phyloP scores from a whole-genome alignment of 1,139 yeast species.

The Hanseniaspora gamundiae region DNA sequence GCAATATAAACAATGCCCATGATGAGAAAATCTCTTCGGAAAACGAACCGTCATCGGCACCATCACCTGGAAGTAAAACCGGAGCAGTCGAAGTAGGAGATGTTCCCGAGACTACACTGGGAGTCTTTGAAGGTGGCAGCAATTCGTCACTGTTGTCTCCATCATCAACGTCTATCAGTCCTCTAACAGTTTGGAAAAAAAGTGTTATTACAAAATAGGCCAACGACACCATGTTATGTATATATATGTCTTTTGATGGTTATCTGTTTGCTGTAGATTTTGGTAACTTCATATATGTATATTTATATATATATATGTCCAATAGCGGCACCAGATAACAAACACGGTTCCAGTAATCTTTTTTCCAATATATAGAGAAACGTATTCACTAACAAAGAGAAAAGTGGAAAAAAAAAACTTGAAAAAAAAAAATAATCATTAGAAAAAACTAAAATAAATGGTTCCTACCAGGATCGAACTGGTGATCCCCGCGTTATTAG shows the following conservation, averaged over 20 bases:
- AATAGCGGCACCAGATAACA: too few relatives aligned
- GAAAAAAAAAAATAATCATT: background rate
- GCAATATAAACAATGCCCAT: conserved; percentile 88
- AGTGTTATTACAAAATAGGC: background rate
- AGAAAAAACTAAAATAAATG: background rate
- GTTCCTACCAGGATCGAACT: conserved; percentile 4
- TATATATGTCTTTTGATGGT: background rate
- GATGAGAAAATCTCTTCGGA: conserved; percentile 92
- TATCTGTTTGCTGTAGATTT: background rate
- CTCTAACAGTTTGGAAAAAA: conserved; percentile 10
- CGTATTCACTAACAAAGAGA: too few relatives aligned
- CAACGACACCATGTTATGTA: background rate
- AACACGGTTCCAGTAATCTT: too few relatives aligned
- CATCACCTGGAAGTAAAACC: conserved; percentile 34
- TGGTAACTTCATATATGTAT: background rate
- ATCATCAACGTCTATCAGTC: conserved; percentile 12
- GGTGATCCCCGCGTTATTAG: conserved; percentile 4
- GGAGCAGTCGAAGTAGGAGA: conserved; percentile 35
- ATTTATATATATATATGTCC: too few relatives aligned
- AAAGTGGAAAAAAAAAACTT: background rate
- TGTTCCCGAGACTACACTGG: conserved; percentile 10
- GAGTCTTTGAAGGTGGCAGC: conserved; percentile 4
- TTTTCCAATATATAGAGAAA: too few relatives aligned
- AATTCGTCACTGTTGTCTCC: conserved; percentile 17
- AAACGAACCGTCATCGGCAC: conserved; percentile 64